A percentile compares a stretch with the other conserved stretches of the same genome.
Conservation (phyloP, 176 grass and related monocot genomes). For the Olyra latifolia region DNA sequence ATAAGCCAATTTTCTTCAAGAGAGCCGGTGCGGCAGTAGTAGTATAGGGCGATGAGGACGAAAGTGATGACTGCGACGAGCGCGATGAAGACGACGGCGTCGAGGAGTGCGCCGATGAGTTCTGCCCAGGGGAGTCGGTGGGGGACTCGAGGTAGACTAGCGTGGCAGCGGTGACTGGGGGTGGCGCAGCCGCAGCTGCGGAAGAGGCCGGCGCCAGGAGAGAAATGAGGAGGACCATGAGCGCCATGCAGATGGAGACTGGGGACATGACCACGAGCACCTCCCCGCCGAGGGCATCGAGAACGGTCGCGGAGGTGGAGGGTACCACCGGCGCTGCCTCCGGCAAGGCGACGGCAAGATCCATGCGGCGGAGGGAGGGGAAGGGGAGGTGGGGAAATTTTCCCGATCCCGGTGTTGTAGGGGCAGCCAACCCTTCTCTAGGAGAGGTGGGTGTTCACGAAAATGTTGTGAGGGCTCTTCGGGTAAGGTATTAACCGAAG, state of each 20-base stretch:
- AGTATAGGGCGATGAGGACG: constrained; percentile 84
- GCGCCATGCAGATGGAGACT: constrained; percentile 94
- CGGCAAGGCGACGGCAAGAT: constrained; percentile 36
- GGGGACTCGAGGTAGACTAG: constrained; percentile 79
- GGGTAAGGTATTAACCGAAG: too few species aligned
- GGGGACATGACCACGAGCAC: constrained; percentile 89
- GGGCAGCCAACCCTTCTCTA: too few species aligned
- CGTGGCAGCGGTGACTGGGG: constrained; percentile 69
- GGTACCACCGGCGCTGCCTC: not conserved
- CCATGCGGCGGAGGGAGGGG: constrained; percentile 35
- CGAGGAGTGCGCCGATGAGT: constrained; percentile 81
- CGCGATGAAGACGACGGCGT: constrained; percentile 79
- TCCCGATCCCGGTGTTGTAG: not conserved
- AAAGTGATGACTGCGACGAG: constrained; percentile 76
- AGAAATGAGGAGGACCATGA: constrained; percentile 86
- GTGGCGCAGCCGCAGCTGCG: constrained; percentile 22
- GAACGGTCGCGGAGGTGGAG: constrained; percentile 40
- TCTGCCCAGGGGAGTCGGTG: constrained; percentile 61
- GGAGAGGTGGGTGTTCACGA: too few species aligned
- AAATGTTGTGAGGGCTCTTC: too few species aligned
- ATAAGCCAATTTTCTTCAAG: too few species aligned
- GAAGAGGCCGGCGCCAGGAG: constrained; percentile 55
- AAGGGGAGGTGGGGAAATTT: constrained; percentile 13
- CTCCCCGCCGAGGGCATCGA: constrained; percentile 76
- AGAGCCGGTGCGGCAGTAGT: constrained; percentile 93